Conservation (phyloP, 23 red algal species). For the Pyropia yezoensis region DNA sequence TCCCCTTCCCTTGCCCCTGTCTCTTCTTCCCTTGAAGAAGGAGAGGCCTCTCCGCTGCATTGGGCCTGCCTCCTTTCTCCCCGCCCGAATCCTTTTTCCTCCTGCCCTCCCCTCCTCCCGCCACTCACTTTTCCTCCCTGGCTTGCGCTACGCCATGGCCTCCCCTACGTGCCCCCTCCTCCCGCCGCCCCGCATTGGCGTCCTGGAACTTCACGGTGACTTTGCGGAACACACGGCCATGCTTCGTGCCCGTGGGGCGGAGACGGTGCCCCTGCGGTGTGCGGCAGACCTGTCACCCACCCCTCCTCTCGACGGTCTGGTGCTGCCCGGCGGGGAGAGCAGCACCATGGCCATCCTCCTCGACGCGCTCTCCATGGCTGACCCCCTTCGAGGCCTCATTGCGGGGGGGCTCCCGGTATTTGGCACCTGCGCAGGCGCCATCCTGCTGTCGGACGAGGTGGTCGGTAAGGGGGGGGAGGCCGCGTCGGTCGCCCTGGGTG, state of each 20-base stretch:
- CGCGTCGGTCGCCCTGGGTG: slow-evolving; percentile 43
- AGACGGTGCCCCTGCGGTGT: slow-evolving; percentile 17
- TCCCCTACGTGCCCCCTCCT: neutral
- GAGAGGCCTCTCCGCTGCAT: too few species aligned
- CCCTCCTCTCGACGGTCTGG: slow-evolving; percentile 50
- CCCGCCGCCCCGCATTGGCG: slow-evolving; percentile 39
- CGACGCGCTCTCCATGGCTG: slow-evolving; percentile 54
- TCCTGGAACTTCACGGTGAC: slow-evolving; percentile 94
- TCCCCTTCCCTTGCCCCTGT: too few species aligned
- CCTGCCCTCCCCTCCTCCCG: too few species aligned
- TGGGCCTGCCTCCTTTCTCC: too few species aligned
- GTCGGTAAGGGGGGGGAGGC: slow-evolving; percentile 3
- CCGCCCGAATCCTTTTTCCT: too few species aligned
- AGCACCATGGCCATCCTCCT: slow-evolving; percentile 94
- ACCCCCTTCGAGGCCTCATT: slow-evolving; percentile 28
- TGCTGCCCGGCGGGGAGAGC: slow-evolving; percentile 91
- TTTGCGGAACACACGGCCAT: slow-evolving; percentile 95
- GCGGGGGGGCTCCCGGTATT: slow-evolving; percentile 61
- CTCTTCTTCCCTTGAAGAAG: too few species aligned
- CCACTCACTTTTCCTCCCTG: too few species aligned
- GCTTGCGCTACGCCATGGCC: too few species aligned
- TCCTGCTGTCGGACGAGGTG: slow-evolving; percentile 65
- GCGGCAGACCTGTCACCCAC: slow-evolving; percentile 14
- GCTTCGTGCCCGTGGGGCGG: slow-evolving; percentile 49
- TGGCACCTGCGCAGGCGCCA: slow-evolving; percentile 95